Evolutionary conservation across 306 rosid genomes (phyloP), one percentile per base, ranked within the genome.

Genomic region (Trifolium fragiferum): DNA sequence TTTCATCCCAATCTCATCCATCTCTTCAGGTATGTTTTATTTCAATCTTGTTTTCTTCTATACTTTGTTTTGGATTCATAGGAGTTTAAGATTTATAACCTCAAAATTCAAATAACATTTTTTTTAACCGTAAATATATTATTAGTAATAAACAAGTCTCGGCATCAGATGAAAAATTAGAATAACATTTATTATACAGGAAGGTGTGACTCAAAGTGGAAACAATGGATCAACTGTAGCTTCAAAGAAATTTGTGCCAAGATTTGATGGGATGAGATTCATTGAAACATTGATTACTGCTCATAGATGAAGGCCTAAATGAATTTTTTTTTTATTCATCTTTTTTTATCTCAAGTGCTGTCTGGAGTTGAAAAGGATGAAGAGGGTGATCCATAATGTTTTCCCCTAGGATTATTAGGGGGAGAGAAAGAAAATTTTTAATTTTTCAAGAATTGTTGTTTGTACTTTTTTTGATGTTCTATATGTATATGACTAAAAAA

Each of bases 211-310:
- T 32, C 85, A 51, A 21, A 66, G 60, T 16, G 58, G 38, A 4
- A 49, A 12, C 15, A 58, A 10, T 19, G 66, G 60, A 0, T 51
- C 80, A 8, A 44, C 83, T 4, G 20, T 77, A 14, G 21, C 70
- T 19, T n/a, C 83, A 78, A 89, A 88, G 71, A 89, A 91, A 49
- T 93, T 93, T 35, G 87, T 90, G 41, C 97, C 98, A 49, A 90
- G 89, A 55, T 93, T 88, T 67, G 97, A 93, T 32, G 98, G 97
- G 20, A 75, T 93, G 90, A 82, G 91, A 51, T 93, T 93, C 84
- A 91, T 91, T 23, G 96, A 93, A 82, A 93, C 98, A 40, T 69
- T 93, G 82, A 87, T 93, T 18, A 93, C 98, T 27, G 98, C 97
- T 33, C 98, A 93, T 76, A 84, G 96, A 83, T 93, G 78, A 84